Base-by-base conservation (phyloP, 2,329 filamentous ascomycete species). In the Alternaria infectoria region DNA sequence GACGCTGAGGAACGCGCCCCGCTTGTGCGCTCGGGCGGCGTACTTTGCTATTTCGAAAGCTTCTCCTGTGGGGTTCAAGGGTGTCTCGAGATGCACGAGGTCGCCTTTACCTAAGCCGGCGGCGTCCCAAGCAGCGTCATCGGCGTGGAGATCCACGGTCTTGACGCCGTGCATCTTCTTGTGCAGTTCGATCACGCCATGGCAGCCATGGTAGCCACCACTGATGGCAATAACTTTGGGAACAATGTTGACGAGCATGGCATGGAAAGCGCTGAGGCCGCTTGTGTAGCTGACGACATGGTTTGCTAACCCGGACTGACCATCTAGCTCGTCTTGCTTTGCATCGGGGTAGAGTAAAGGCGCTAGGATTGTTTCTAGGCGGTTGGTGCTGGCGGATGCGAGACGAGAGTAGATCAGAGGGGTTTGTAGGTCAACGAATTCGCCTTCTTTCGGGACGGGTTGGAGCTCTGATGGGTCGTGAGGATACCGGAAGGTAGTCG, bases 121-220 rank as follows among this genome's bases (percentile, higher is more conserved):
- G 13, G 86, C 83, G 9, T 88, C 83, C 74, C 89, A 92, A 72
- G 91, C 87, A 13, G 68, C 62, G 8, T 83, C 79, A 60, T 70
- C 65, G 44, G 83, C 81, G 64, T 82, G 81, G 6, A 98, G 86
- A 21, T 89, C 86, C 3, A 97, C 84, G 69, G 90, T 86, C 76
- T 90, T 81, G 25, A 97, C 87, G 0, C 91, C 91, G 25, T 90
- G 93, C 54, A 97, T 87, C 67, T 93, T 92, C 62, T 86, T 81
- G 69, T 96, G 85, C 58, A 98, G 82, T 30, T 81, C 81, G 71
- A 97, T 87, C 28, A 97, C 92, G 65, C 92, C 93, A 79, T 97
- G 93, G 81, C 93, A 97, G 72, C 96, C 96, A 82, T 98, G 96
- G 82, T 98, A 99, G 45, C 93, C 94, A 15, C 86, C 89, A 40